Percentiles rank a stretch among this genome's conserved stretches.
phyloP scores from a whole-genome alignment of 1,284 basidiomycete species.

The Pyrrhoderma noxium region DNA sequence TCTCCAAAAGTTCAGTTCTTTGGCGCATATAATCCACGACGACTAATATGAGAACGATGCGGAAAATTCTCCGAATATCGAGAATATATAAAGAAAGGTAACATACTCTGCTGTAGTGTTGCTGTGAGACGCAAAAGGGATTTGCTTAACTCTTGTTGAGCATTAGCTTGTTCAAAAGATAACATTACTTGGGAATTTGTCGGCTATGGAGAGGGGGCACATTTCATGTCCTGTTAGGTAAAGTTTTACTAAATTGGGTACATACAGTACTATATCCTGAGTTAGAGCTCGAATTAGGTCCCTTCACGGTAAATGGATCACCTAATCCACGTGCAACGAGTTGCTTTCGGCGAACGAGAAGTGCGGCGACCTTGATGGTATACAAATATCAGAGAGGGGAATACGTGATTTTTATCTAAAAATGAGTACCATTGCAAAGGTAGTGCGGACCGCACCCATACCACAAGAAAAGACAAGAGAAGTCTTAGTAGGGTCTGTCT shows the following conservation, averaged over 20 bases:
- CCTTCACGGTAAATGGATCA: constrained; percentile 53
- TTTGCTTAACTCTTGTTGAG: constrained; percentile 79
- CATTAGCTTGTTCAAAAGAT: constrained; percentile 69
- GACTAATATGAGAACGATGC: no score
- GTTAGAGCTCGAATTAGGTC: constrained; percentile 21
- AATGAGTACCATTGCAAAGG: constrained; percentile 79
- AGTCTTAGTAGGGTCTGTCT: constrained; percentile 74
- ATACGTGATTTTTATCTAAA: background rate
- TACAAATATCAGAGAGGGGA: constrained; percentile 24
- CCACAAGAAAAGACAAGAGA: constrained; percentile 95
- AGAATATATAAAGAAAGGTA: background rate
- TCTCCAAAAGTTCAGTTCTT: no score
- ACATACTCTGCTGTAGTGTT: constrained; percentile 71
- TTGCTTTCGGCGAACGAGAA: constrained; percentile 83
- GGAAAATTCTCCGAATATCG: background rate
- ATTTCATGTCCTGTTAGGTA: background rate
- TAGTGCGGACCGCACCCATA: constrained; percentile 94
- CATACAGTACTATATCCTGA: constrained; percentile 42
- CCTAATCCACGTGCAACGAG: constrained; percentile 67
- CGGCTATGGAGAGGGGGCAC: constrained; percentile 32
- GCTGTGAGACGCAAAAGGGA: constrained; percentile 81
- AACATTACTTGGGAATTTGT: constrained; percentile 50
- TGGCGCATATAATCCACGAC: background rate
- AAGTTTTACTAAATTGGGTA: constrained; percentile 1
- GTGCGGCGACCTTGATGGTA: constrained; percentile 70